Evolutionary conservation across 768 basidiomycete genomes (phyloP), one percentile per base, ranked within the genome.

Genomic region (Pisolithus microcarpus): DNA sequence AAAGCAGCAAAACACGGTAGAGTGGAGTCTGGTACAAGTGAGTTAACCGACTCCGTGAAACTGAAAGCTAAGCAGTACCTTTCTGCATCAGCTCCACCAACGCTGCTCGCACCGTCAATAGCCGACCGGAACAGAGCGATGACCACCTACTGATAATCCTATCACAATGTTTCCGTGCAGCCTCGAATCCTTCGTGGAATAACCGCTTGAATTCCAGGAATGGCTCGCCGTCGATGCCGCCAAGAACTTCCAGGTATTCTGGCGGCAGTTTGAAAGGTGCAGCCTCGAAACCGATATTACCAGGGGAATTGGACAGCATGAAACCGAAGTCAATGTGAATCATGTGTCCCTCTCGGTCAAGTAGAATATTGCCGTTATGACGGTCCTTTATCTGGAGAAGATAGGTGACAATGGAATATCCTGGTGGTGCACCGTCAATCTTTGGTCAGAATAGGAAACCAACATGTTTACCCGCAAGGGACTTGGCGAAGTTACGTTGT

Each of bases 281-380:
- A n/a, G 94, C 95, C 70, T 99, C 96, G 65, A 99, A 98, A 24
- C 95, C 90, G 56, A 99, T 87, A 64, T 95, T 95, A 18, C 95
- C 95, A 0, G 96, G 96, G 1, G 94, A 92, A 67, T 97, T 97
- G 39, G 87, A 87, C 31, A 98, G 77, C 77, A 98, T 95, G 72
- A 98, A 98, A 2, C 96, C 96, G 65, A 98, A 99, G 67, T 98
- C 96, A 54, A 99, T 99, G 66, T 99, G 91, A 45, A 96, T 85
- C 21, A 96, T 75, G 59, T 94, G 94, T 0, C 96, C 96, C 31
- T 96, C 91, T 48, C 91, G 82, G 70, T 98, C 96, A 43, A 99
- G 72, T 5, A 99, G 79, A 49, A 99, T 98, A 64, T 98, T 99
- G 28, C 96, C 96, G 62, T 99, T 99, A 64, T 99, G 96, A 11